Evolutionary conservation across 345 rosid species (phyloP), one percentile per base, ranked within the genome.

Genomic region (Physaria fendleri): DNA sequence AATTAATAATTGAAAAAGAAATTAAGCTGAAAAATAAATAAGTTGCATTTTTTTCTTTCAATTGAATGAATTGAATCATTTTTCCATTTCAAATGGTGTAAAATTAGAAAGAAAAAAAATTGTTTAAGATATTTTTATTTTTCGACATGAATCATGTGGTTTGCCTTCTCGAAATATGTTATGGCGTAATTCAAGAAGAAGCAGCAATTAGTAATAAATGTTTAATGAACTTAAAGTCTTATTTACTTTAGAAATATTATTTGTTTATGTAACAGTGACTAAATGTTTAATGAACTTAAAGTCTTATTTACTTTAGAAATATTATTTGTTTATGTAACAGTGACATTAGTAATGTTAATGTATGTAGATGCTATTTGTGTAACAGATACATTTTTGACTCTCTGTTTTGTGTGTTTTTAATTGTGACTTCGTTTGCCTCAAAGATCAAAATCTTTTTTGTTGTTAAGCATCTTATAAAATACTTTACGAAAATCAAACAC

Each of bases 321-420:
- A 56, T 33, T 16, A 11, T 24, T 55, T 29, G 30, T 24, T 37
- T 38, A 29, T 57, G 65, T 49, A 49, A 0, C 33, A 22, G 22
- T 58, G 58, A 66, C 64, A 27, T 33, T 18, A 8, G 39, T 14
- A 50, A 12, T 21, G 8, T 12, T 2, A 43, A 56, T 62, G 64
- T 28, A 62, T 62, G 32, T 22, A 22, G 22, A 27, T 46, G 68
- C 17, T 5, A n/a, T 61, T 62, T 62, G 58, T 55, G 51, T 55
- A 55, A 38, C 52, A 69, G n/a, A 55, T 69, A 55, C 64, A 62
- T 62, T 62, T 62, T 42, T 23, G 56, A 45, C 67, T 29, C 46
- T 52, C n/a, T 42, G 30, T 50, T 39, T 37, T 34, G 34, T 52
- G 46, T 41, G 29, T 1, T 2, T 11, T 42, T 42, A 4, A 58